Base-by-base conservation (phyloP, 2,329 filamentous ascomycete species). In the Lachnellula willkommii region DNA sequence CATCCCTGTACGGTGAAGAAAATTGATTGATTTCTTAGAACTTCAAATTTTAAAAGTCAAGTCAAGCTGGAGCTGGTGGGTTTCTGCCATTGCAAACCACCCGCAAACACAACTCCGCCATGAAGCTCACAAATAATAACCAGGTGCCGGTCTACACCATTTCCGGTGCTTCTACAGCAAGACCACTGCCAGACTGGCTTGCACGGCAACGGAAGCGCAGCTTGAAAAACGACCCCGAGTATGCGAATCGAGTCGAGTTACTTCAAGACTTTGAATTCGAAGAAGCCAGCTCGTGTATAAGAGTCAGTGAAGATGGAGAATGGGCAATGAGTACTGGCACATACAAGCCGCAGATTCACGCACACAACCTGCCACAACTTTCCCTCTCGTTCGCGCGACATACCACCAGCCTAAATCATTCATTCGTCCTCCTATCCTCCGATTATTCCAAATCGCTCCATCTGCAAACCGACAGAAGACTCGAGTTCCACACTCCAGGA, bases 261-360 rank as follows among this genome's bases (percentile, higher is more conserved):
- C 81, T 99, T 39, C 94, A 99, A 68, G 94, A 99, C 70, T 99
- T 99, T 72, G 92, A 95, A 69, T 97, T 99, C 67, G 92, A 96
- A 67, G 92, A 96, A 74, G 93, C 95, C 42, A 96, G 91, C 69
- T 84, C 87, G 64, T 96, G 93, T 70, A 84, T 99, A 60, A 83
- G 90, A 50, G 83, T 94, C 60, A 96, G 90, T 66, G 92, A 96
- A 56, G 94, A 99, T 81, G 93, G 93, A 49, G 87, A 97, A 70
- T 99, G 94, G 92, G 84, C 94, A 42, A 94, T 96, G 89, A 95
- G 89, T 67, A 95, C 92, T 52, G 91, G 90, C 76, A 86, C 83
- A 53, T 87, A 84, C 71, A 83, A 79, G 72, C 77, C 88, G 1
- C 90, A 95, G 71, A 95, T 97, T 57, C 94, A 97, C 69, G 88